Conservation (phyloP, 2,329 filamentous ascomycete species). For the Xylariaceae sp. region DNA sequence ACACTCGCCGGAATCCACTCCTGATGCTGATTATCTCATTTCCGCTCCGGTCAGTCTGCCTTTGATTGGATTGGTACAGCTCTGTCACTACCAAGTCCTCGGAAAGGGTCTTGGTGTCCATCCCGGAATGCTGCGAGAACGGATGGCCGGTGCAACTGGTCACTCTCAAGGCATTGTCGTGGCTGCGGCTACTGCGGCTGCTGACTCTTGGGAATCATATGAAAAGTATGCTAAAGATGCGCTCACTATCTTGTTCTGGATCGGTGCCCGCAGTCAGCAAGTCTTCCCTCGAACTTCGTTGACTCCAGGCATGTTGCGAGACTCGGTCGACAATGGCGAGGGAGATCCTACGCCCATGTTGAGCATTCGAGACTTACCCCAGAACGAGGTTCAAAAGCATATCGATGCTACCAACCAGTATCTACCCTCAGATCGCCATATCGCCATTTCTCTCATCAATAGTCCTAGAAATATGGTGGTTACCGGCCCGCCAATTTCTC, state of each 20-base stretch:
- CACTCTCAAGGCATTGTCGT: slow-evolving; percentile 97
- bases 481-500: slow-evolving; percentile 88
- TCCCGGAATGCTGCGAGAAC: slow-evolving; percentile 80
- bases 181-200: slow-evolving; percentile 84
- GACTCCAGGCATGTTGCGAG: slow-evolving; percentile 83
- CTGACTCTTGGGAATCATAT: slow-evolving; percentile 91
- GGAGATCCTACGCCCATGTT: slow-evolving; percentile 97
- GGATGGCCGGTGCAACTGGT: slow-evolving; percentile 83
- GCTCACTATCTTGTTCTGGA: slow-evolving; percentile 95
- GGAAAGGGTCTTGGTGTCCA: slow-evolving; percentile 88
- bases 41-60: slow-evolving; percentile 95
- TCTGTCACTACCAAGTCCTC: slow-evolving; percentile 92
- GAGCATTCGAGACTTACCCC: slow-evolving; percentile 89
- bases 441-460: slow-evolving; percentile 92
- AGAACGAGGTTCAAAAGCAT: slow-evolving; percentile 87
- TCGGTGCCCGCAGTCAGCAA: slow-evolving; percentile 93
- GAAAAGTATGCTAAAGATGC: slow-evolving; percentile 74
- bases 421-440: slow-evolving; percentile 86
- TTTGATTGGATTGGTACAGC: slow-evolving; percentile 90
- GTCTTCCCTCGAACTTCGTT: slow-evolving; percentile 94
- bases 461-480: slow-evolving; percentile 96
- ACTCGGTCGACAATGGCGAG: slow-evolving; percentile 91
- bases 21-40: slow-evolving; percentile 89
- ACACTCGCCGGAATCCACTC: slow-evolving; percentile 80
- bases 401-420: slow-evolving; percentile 97